These are phyloP conservation scores for Stephanocyclus meneghinianus DNA, from an alignment of 352 stramenopile genomes.

Conservation along the genomic window DNA sequence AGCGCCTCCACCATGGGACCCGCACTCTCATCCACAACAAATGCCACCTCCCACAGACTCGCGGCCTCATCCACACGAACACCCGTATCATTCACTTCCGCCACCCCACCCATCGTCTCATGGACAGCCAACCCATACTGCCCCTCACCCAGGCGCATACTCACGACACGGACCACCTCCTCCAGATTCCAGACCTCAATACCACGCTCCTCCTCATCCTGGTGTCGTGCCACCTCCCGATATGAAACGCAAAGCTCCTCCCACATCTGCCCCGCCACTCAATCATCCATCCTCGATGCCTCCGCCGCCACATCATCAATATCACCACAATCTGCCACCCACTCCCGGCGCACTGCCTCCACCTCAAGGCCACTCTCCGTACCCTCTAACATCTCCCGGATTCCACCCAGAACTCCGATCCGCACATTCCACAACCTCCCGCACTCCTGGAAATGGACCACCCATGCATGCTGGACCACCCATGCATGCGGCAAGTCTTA, in stretches of 20 bases:
- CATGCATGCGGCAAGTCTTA: slow-evolving; percentile 19
- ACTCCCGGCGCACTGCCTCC: slow-evolving; percentile 4
- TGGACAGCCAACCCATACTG: neutral
- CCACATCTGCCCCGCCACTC: slow-evolving; percentile 1
- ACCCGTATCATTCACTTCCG: slow-evolving; percentile 6
- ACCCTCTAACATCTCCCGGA: slow-evolving; percentile 20
- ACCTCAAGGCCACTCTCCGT: neutral
- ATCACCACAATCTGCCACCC: slow-evolving; percentile 1
- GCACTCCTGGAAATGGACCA: neutral
- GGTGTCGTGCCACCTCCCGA: slow-evolving; percentile 17
- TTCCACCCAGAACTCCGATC: slow-evolving; percentile 20
- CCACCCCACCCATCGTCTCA: slow-evolving; percentile 6
- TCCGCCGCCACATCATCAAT: slow-evolving; percentile 24
- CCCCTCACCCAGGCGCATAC: slow-evolving; percentile 7
- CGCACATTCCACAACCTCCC: slow-evolving; percentile 1
- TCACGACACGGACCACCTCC: slow-evolving; percentile 30
- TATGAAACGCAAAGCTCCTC: slow-evolving; percentile 21
- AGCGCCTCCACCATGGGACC: slow-evolving; percentile 18
- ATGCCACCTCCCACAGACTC: slow-evolving; percentile 3
- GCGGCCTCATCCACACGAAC: slow-evolving; percentile 5
- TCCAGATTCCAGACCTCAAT: slow-evolving; percentile 23
- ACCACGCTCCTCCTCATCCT: slow-evolving; percentile 12
- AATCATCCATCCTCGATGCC: slow-evolving; percentile 17
- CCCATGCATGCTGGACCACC: neutral
- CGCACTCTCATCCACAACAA: slow-evolving; percentile 11